Evolutionary conservation across 768 basidiomycete species (phyloP).

Genomic region (Lentinula raphanica): DNA sequence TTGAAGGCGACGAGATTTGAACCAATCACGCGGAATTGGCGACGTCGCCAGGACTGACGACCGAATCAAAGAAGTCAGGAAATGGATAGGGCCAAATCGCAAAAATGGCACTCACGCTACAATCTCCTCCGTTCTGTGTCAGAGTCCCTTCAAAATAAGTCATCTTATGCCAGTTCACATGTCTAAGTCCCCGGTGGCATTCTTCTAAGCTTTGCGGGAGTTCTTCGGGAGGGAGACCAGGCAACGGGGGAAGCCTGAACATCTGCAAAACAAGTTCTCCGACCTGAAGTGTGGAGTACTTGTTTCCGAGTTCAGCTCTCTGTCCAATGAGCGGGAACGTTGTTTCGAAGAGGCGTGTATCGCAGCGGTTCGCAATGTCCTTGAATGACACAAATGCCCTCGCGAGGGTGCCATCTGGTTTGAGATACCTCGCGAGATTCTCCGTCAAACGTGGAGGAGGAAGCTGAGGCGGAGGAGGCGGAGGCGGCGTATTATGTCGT

Average conservation of each 20-base stretch:
- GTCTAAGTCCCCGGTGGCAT: slow-evolving; percentile 79
- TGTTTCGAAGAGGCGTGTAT: slow-evolving; percentile 80
- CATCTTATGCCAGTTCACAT: slow-evolving; percentile 91
- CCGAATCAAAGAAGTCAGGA: neutral
- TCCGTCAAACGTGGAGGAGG: slow-evolving; percentile 49
- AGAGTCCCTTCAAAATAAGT: slow-evolving; percentile 90
- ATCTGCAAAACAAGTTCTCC: slow-evolving; percentile 89
- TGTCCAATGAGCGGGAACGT: slow-evolving; percentile 79
- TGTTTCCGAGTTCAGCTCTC: slow-evolving; percentile 50
- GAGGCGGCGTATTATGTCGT: slow-evolving; percentile 27
- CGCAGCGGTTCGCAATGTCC: slow-evolving; percentile 77
- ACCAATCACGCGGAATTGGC: slow-evolving; percentile 80
- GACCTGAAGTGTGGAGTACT: slow-evolving; percentile 62
- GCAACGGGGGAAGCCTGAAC: slow-evolving; percentile 84
- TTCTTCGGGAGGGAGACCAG: slow-evolving; percentile 71
- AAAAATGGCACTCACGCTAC: slow-evolving; percentile 54
- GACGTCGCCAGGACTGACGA: slow-evolving; percentile 70
- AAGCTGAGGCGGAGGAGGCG: slow-evolving; percentile 31
- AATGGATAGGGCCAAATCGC: neutral
- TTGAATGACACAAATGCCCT: slow-evolving; percentile 87
- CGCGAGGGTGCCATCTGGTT: slow-evolving; percentile 82
- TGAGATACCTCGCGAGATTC: slow-evolving; percentile 78
- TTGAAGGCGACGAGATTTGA: slow-evolving; percentile 86
- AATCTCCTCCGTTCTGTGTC: slow-evolving; percentile 93
- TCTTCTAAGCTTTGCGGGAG: slow-evolving; percentile 93